Conservation (phyloP, 257 asterid genomes). For the Solanum bukasovii region DNA sequence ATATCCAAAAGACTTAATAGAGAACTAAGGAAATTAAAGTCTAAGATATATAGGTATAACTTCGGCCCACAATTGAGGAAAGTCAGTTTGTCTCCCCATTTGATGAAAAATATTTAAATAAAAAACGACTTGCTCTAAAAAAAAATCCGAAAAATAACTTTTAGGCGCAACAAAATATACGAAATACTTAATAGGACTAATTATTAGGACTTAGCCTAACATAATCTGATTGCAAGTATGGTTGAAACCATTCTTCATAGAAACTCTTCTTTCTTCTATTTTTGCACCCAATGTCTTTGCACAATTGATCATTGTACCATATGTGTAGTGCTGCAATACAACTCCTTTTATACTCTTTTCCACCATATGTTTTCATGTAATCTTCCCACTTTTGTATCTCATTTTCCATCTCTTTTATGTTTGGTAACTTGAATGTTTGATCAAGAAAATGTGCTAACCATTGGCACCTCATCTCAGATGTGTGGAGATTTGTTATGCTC, state of each 20-base stretch:
- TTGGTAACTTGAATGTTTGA: conserved; percentile 12
- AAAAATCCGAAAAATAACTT: background rate
- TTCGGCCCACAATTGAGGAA: background rate
- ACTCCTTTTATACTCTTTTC: conserved; percentile 6
- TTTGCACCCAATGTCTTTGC: conserved; percentile 48
- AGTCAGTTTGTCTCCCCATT: background rate
- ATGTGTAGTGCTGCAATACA: conserved; percentile 38
- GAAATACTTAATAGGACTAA: background rate
- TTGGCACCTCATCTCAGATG: conserved; percentile 16
- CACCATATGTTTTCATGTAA: conserved; percentile 16
- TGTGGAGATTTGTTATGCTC: conserved; percentile 27
- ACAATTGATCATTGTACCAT: conserved; percentile 56
- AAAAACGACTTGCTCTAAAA: background rate
- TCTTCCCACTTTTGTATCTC: conserved; percentile 13
- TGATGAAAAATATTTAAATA: background rate
- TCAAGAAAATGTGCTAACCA: conserved; percentile 25
- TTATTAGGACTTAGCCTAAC: background rate
- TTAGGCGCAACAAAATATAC: background rate
- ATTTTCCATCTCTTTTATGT: conserved; percentile 22
- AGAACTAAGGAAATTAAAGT: background rate
- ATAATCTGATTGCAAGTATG: conserved; percentile 43
- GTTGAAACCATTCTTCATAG: conserved; percentile 30
- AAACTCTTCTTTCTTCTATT: conserved; percentile 55
- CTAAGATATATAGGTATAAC: background rate
- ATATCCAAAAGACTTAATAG: background rate